Conservation (phyloP, 495 filamentous ascomycete species). For the Glonium stellatum region DNA sequence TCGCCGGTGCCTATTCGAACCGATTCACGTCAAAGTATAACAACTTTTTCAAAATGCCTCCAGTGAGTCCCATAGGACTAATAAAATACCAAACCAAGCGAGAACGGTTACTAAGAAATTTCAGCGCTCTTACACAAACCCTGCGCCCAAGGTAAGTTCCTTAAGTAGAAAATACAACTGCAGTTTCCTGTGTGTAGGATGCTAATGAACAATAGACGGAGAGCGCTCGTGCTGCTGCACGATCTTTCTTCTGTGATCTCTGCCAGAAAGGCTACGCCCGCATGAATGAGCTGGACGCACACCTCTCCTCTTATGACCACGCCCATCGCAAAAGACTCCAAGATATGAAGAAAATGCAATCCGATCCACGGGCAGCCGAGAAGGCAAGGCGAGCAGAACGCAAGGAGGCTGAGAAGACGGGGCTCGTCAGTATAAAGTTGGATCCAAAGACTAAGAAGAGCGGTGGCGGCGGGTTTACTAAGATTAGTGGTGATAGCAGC, state of each 20-base stretch:
- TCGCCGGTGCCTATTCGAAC: too few species aligned
- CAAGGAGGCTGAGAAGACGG: slow-evolving; percentile 63
- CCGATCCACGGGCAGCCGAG: slow-evolving; percentile 48
- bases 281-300: slow-evolving; percentile 64
- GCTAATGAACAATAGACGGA: slow-evolving; percentile 73
- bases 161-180: not conserved
- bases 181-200: not conserved
- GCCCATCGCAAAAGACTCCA: slow-evolving; percentile 60
- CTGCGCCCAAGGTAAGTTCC: slow-evolving; percentile 22
- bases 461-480: slow-evolving; percentile 48
- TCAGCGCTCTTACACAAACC: slow-evolving; percentile 13
- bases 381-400: slow-evolving; percentile 48
- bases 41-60: slow-evolving; percentile 26
- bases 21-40: too few species aligned
- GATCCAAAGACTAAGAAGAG: slow-evolving; percentile 25
- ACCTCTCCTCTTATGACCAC: slow-evolving; percentile 65
- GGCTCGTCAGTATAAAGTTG: slow-evolving; percentile 50
- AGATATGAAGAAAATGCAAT: slow-evolving; percentile 60
- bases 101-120: not conserved
- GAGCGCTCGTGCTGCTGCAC: slow-evolving; percentile 78
- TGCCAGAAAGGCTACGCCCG: slow-evolving; percentile 64
- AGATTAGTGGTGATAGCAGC: slow-evolving; percentile 32
- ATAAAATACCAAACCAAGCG: not conserved
- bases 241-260: slow-evolving; percentile 77
- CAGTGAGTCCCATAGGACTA: slow-evolving; percentile 22